Base-by-base conservation (phyloP, 345 rosid genomes). In the Firmiana major region DNA sequence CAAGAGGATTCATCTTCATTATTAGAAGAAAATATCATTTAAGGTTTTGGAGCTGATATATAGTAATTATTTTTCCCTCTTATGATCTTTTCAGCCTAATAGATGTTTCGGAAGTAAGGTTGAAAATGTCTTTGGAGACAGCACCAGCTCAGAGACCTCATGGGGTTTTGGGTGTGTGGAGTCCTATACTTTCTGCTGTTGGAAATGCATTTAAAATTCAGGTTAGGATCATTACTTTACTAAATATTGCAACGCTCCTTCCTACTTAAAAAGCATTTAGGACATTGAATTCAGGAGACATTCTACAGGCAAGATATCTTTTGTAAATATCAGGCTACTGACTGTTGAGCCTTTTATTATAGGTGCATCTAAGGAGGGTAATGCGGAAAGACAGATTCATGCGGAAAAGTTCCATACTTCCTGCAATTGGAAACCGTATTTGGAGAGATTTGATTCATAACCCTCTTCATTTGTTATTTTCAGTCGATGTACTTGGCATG, bases 381-480 rank as follows among this genome's bases (percentile, higher is more conserved):
- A 96, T 93, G 94, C 94, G 79, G 78, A 87, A 78, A 79, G 93
- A 91, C 84, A 89, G 99, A 81, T 96, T 91, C 88, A 93, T 92
- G 93, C 87, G 97, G 77, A 89, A 90, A 84, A 96, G 99, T 82
- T 93, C 97, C 49, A 90, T 96, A 78, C 46, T 85, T 80, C 93
- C 99, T 82, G 98, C 98, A 79, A 83, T 93, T 40, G 84, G 86
- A 80, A 90, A 89, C 78, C 99, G 98, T 55, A 86, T 96, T 76
- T 92, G 94, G 94, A 91, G 99, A 84, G 99, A 96, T 74, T 81
- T 96, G 81, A 92, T 96, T 78, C 99, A 96, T 90, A 96, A 96
- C 85, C 99, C 99, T 65, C 79, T 96, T 65, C 98, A 93, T 84
- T 84, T 96, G 77, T 77, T 96, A 74, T 93, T 93, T 88, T 96